phyloP scores from a whole-genome alignment of 495 filamentous ascomycete genomes.

The Penicillium goetzii region DNA sequence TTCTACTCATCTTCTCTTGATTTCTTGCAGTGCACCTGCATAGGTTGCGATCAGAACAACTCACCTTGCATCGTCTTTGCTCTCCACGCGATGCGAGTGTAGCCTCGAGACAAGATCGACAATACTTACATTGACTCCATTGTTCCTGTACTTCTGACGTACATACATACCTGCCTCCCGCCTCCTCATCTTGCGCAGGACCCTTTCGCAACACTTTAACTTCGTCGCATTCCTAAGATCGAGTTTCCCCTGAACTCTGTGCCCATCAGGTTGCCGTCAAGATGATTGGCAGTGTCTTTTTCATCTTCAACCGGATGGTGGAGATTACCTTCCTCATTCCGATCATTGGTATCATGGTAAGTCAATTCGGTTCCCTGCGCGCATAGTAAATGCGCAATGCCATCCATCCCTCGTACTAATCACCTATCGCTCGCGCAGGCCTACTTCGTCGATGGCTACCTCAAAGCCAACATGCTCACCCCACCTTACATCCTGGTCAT shows the following conservation, averaged over 20 bases:
- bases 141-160: conserved; percentile 2
- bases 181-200: not conserved
- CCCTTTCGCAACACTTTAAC: not conserved
- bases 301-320: conserved; percentile 80
- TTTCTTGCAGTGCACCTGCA: conserved; percentile 14
- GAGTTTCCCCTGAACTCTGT: conserved; percentile 3
- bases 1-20: not conserved
- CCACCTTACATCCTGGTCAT: conserved; percentile 82
- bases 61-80: conserved; percentile 9
- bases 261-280: conserved; percentile 33
- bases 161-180: conserved; percentile 3
- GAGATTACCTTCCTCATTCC: conserved; percentile 87
- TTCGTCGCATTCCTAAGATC: conserved; percentile 27
- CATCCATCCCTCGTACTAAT: not conserved
- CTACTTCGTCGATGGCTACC: conserved; percentile 80
- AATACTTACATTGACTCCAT: not conserved
- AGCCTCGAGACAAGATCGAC: conserved; percentile 3
- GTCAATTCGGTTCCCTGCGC: conserved; percentile 15
- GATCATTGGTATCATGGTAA: conserved; percentile 80
- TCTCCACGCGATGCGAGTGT: conserved; percentile 20
- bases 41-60: conserved; percentile 17
- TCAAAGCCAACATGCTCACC: conserved; percentile 69
- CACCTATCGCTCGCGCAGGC: conserved; percentile 39
- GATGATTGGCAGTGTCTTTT: conserved; percentile 79
- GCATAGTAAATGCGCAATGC: not conserved